Evolutionary conservation across 345 rosid species (phyloP), one percentile per base, ranked within the genome.

Genomic region (Cochlearia excelsa): DNA sequence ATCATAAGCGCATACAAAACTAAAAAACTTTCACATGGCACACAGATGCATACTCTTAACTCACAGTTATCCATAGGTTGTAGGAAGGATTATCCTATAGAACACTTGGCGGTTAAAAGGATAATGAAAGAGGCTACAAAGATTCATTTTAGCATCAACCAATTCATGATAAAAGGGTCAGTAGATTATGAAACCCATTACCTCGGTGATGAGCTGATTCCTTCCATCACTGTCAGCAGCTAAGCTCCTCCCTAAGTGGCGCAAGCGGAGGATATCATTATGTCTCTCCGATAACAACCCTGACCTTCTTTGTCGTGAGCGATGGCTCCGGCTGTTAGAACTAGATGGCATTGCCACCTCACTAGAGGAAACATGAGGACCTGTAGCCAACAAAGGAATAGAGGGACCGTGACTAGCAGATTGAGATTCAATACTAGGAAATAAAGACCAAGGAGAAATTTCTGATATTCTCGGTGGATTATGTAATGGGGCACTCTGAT

Each of bases 121-220:
- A 48, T 35, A 59, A 31, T n/a, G 28, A 46, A 46, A 35, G 29
- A 60, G 37, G 39, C 35, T 26, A 26, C 9, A 46, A n/a, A 37
- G 28, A 59, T 16, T 61, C 27, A 41, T 41, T 27, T 44, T 28
- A 53, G 47, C 62, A 46, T 55, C 47, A 30, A 37, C 54, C 3
- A 67, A 42, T 2, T 23, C 37, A 59, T 45, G 42, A 29, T 23
- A 39, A 27, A 40, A 54, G 39, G 33, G 51, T 0, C 7, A 41
- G 40, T 27, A 41, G 31, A 46, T 40, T 9, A 61, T 33, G 33
- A 27, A 41, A 77, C 9, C 51, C 78, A 37, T 16, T 57, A 88
- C 96, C 96, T 84, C 96, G 16, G 87, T 78, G 74, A 88, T 71
- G 7, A 84, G 67, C 9, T 82, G 85, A 63, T 83, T 80, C 73